Base-by-base conservation (phyloP, 2,329 filamentous ascomycete genomes). In the Exophiala xenobiotica region DNA sequence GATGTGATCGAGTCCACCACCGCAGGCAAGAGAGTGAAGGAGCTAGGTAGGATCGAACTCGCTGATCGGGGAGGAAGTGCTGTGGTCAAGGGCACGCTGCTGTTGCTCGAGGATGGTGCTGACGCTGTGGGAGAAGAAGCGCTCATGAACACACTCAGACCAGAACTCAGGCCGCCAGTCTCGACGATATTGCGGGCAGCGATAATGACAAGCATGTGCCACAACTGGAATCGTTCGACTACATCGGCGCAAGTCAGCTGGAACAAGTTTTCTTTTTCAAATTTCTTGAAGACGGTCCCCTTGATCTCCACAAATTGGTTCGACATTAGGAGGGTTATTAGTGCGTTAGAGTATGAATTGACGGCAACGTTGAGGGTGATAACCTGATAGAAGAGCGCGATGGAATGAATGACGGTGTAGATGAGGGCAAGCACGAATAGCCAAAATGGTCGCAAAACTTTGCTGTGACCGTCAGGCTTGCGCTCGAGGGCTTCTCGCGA, bases 221-320 rank as follows among this genome's bases (percentile, higher is more conserved):
- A 97, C 1, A 99, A 80, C 65, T 99, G 93, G 64, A 99, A 99
- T 1, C 93, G 59, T 70, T 99, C 93, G 1, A 99, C 93, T 26
- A 99, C 86, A 66, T 99, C 93, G 3, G 93, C 92, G 60, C 93
- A 99, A 0, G 92, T 95, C 11, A 99, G 78, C 68, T 99, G 93
- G 66, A 99, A 99, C 0, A 96, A 75, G 60, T 96, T 97, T 66
- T 99, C 93, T 68, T 96, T 97, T 64, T 99, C 93, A 58, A 97
- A 95, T 54, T 92, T 93, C 74, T 99, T 97, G 77, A 99, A 99
- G 1, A 99, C 95, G 0, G 91, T 95, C 54, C 89, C 89, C 67
- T 99, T 99, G 76, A 99, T 96, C 72, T 99, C 93, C 37, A 99
- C 93, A 64, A 99, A 99, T 66, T 99, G 95, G 65, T 97, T 99